Conservation (phyloP, 352 stramenopile species). For the Globisporangium camurandrum region DNA sequence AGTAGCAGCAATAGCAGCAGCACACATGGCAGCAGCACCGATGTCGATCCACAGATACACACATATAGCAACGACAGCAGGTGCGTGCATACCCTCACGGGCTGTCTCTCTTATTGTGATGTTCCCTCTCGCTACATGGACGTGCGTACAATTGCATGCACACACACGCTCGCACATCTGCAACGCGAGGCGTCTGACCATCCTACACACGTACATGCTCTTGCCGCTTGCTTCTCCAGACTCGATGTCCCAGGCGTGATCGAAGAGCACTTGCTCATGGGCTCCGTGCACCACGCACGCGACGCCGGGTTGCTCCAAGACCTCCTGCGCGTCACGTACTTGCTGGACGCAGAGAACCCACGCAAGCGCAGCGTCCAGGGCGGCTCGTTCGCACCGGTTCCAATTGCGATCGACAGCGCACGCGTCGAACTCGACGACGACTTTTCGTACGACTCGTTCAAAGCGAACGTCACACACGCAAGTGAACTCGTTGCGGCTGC, state of each 20-base stretch:
- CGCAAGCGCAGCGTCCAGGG: slow-evolving; percentile 33
- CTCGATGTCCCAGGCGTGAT: slow-evolving; percentile 59
- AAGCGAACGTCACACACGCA: slow-evolving; percentile 23
- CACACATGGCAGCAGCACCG: not conserved
- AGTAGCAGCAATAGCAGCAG: slow-evolving; percentile 1
- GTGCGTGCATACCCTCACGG: slow-evolving; percentile 1
- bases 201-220: not conserved
- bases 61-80: slow-evolving; percentile 10
- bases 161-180: not conserved
- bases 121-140: too few relatives aligned
- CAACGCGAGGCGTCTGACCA: not conserved
- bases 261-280: slow-evolving; percentile 42
- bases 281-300: slow-evolving; percentile 47
- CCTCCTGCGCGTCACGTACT: slow-evolving; percentile 35
- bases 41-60: slow-evolving; percentile 1
- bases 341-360: slow-evolving; percentile 60
- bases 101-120: too few relatives aligned
- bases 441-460: slow-evolving; percentile 53
- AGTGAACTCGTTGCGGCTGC: slow-evolving; percentile 43
- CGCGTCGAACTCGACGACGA: slow-evolving; percentile 61
- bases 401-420: slow-evolving; percentile 22
- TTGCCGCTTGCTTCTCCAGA: slow-evolving; percentile 13
- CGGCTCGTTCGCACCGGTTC: slow-evolving; percentile 11
- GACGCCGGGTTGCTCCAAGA: slow-evolving; percentile 45
- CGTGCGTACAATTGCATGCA: too few relatives aligned